Evolutionary conservation across 805 yeast genomes (phyloP), one percentile per base, ranked within the genome.

Genomic region (Wickerhamiella bombiphila): DNA sequence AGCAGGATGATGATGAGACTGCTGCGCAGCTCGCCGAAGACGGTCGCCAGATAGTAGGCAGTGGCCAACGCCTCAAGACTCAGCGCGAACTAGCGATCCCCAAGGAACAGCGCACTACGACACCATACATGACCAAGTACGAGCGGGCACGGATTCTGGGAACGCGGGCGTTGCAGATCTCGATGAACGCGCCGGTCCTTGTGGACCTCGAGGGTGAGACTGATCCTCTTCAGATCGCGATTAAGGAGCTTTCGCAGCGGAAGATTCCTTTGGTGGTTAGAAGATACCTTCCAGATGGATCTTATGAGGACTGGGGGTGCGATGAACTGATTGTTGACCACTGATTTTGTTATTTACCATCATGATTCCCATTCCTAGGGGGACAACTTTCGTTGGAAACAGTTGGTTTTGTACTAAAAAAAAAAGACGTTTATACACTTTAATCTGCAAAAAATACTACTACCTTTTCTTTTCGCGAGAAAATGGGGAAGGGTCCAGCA

Each of bases 161-260:
- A 20, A 91, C 99, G 8, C 72, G 99, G 52, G 98, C 99, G 1
- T 65, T 91, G 47, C 99, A 91, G 61, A 88, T 91, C 52, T 83
- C 96, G 20, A 80, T 91, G 81, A 91, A 91, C 56, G 98, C 99
- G 1, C 98, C 98, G 2, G 97, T 91, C 2, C 70, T 91, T 55
- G 98, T 91, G 30, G 98, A 93, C 55, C 73, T 91, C 41, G 99
- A 91, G 63, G 98, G 98, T 55, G 99, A 93, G 60, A 93, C 98
- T 2, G 99, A 91, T 58, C 98, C 99, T 11, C 66, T 91, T 55
- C 95, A 86, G 60, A 91, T 91, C 45, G 96, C 99, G 43, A 79
- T 83, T 82, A 91, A 93, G 60, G 99, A 91, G 60, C 70, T 91
- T 45, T 73, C 93, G 1, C 97, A 91, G 60, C 76, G 81, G 60